These are phyloP conservation scores for Aspergillus transmontanensis DNA, from an alignment of 2,329 filamentous ascomycete genomes.

Conservation along the genomic window DNA sequence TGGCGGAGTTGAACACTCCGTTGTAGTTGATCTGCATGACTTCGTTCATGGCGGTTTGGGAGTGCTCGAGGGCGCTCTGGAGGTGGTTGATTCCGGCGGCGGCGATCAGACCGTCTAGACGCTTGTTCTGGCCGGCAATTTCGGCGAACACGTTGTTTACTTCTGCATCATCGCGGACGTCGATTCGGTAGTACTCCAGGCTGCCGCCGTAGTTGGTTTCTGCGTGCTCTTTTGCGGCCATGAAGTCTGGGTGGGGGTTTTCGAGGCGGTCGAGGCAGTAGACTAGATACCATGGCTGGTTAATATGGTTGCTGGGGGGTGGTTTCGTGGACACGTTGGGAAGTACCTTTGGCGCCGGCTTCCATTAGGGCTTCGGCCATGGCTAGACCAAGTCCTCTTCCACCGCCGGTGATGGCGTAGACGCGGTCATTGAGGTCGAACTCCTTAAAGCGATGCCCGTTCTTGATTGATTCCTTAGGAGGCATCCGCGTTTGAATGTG, in stretches of 20 bases:
- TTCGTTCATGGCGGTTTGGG: slow-evolving; percentile 43
- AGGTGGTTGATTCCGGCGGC: slow-evolving; percentile 49
- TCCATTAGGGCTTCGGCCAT: slow-evolving; percentile 52
- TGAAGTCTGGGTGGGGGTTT: slow-evolving; percentile 49
- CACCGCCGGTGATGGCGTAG: slow-evolving; percentile 48
- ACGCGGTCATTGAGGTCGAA: slow-evolving; percentile 47
- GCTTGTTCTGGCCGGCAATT: slow-evolving; percentile 37
- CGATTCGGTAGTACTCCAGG: slow-evolving; percentile 51
- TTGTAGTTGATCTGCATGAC: slow-evolving; percentile 54
- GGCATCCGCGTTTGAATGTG: slow-evolving; percentile 38
- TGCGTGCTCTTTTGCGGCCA: slow-evolving; percentile 40
- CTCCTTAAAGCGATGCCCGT: slow-evolving; percentile 42
- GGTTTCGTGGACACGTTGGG: not conserved
- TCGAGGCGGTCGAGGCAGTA: slow-evolving; percentile 51
- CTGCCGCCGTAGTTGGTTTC: slow-evolving; percentile 40
- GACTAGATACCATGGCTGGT: slow-evolving; percentile 31
- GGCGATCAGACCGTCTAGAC: slow-evolving; percentile 46
- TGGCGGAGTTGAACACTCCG: slow-evolving; percentile 52
- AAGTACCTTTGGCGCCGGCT: slow-evolving; percentile 49
- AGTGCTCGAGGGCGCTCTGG: slow-evolving; percentile 44
- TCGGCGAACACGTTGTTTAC: slow-evolving; percentile 38
- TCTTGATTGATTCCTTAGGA: slow-evolving; percentile 21
- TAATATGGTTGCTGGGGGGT: not conserved
- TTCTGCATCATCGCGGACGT: slow-evolving; percentile 46
- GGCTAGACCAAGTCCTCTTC: slow-evolving; percentile 46